A percentile compares a stretch with the other conserved stretches of the same genome.
Evolutionary conservation across 768 basidiomycete genomes (phyloP).

Genomic region (Coprinopsis marcescibilis): DNA sequence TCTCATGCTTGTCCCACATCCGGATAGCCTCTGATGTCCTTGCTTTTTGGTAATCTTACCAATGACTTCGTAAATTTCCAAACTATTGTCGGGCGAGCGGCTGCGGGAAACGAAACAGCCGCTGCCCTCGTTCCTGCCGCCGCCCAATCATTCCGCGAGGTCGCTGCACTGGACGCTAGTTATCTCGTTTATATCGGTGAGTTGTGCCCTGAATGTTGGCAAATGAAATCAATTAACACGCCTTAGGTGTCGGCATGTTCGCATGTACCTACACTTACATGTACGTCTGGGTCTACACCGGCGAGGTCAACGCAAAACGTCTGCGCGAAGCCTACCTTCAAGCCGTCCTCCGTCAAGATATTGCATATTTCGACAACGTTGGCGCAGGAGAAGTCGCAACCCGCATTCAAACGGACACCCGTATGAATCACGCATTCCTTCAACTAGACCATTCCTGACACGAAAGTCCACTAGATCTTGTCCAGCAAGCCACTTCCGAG

Average conservation of each 20-base stretch:
- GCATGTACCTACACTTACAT: conserved; percentile 70
- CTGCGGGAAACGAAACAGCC: conserved; percentile 23
- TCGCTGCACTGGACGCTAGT: conserved; percentile 50
- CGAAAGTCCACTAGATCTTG: conserved; percentile 43
- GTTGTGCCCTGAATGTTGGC: conserved; percentile 14
- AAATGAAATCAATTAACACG: conserved; percentile 1
- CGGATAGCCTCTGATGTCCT: conserved; percentile 74
- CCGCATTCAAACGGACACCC: conserved; percentile 73
- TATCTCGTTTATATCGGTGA: conserved; percentile 66
- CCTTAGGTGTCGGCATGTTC: conserved; percentile 67
- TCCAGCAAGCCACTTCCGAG: conserved; percentile 78
- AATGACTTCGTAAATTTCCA: conserved; percentile 66
- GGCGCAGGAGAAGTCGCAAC: conserved; percentile 92
- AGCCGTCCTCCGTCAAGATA: conserved; percentile 79
- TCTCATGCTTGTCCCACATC: no score
- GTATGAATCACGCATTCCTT: conserved; percentile 27
- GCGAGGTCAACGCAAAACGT: conserved; percentile 77
- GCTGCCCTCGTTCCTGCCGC: conserved; percentile 26
- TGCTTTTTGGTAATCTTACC: conserved; percentile 82
- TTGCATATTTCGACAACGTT: conserved; percentile 86
- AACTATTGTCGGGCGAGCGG: conserved; percentile 16
- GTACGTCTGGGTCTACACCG: conserved; percentile 65
- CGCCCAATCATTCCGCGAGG: conserved; percentile 43
- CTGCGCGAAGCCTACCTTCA: conserved; percentile 79
- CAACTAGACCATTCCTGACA: not conserved